phyloP scores from a whole-genome alignment of 108 stramenopile species.

The Nitzschia palea region DNA sequence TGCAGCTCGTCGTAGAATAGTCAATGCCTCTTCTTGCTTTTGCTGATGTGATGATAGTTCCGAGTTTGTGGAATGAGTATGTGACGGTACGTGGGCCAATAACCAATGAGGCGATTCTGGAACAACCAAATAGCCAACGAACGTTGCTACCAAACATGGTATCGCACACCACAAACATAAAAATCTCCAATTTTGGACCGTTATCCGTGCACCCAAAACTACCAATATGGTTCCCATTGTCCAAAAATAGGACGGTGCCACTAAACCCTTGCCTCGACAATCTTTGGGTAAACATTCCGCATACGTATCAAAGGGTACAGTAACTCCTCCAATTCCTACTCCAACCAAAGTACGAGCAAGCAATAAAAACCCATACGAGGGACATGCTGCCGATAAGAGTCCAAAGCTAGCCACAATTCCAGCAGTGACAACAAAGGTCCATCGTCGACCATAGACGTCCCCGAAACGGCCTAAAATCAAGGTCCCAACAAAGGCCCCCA shows the following conservation, averaged over 20 bases:
- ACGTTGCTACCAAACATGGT: conserved; percentile 44
- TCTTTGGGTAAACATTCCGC: conserved; percentile 67
- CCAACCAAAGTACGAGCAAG: conserved; percentile 64
- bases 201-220: conserved; percentile 56
- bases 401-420: conserved; percentile 68
- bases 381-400: conserved; percentile 51
- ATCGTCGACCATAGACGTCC: conserved; percentile 64
- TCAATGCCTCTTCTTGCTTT: conserved; percentile 38
- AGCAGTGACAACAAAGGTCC: conserved; percentile 55
- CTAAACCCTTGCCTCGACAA: conserved; percentile 42
- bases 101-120: conserved; percentile 77
- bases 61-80: too few species aligned
- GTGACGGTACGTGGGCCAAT: conserved; percentile 7
- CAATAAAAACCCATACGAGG: conserved; percentile 39
- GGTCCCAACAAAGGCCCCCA: conserved; percentile 63
- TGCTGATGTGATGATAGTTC: conserved; percentile 6
- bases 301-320: conserved; percentile 81
- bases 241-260: conserved; percentile 74
- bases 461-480: conserved; percentile 62
- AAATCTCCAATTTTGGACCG: conserved; percentile 50
- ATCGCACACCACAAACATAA: conserved; percentile 61
- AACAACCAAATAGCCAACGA: conserved; percentile 38
- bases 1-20: conserved; percentile 31
- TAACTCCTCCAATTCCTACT: conserved; percentile 79
- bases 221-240: conserved; percentile 60